These are phyloP conservation scores for Wilcoxina mikolae DNA, from an alignment of 495 filamentous ascomycete species.

Conservation along the genomic window DNA sequence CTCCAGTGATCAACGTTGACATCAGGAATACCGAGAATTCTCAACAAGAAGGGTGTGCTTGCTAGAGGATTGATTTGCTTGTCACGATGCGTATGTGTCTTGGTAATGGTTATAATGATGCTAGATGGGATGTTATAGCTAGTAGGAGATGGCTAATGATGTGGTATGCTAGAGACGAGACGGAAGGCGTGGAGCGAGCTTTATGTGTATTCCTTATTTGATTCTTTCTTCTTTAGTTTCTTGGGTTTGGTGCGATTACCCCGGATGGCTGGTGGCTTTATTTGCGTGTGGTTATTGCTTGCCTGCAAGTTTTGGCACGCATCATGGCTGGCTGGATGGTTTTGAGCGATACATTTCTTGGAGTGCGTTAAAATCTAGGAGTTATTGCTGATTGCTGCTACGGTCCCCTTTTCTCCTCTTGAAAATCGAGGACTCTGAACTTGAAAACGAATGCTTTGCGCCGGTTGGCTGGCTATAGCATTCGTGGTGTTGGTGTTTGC, in stretches of 20 bases:
- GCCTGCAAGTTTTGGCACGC: too few species aligned
- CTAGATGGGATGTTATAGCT: neutral
- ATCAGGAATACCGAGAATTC: conserved; percentile 58
- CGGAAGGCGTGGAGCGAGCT: neutral
- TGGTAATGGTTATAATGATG: neutral
- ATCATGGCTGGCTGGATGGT: too few species aligned
- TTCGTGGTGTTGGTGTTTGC: too few species aligned
- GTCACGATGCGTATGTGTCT: neutral
- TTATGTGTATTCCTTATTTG: neutral
- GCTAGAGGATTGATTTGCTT: conserved; percentile 38
- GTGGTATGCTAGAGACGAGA: neutral
- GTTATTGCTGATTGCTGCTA: neutral
- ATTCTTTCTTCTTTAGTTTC: neutral
- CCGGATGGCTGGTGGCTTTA: too few species aligned
- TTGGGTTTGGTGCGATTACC: neutral
- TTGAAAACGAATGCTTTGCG: too few species aligned
- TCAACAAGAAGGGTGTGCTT: conserved; percentile 68
- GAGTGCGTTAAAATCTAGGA: neutral
- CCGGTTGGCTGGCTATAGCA: too few species aligned
- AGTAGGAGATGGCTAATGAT: neutral
- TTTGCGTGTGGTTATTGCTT: too few species aligned
- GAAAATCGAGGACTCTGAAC: too few species aligned
- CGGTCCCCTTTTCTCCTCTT: too few species aligned
- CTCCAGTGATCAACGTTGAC: conserved; percentile 94
- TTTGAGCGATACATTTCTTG: neutral